These are phyloP conservation scores for Ceratobasidium sp. DNA, from an alignment of 1,284 basidiomycete species.

Conservation along the genomic window DNA sequence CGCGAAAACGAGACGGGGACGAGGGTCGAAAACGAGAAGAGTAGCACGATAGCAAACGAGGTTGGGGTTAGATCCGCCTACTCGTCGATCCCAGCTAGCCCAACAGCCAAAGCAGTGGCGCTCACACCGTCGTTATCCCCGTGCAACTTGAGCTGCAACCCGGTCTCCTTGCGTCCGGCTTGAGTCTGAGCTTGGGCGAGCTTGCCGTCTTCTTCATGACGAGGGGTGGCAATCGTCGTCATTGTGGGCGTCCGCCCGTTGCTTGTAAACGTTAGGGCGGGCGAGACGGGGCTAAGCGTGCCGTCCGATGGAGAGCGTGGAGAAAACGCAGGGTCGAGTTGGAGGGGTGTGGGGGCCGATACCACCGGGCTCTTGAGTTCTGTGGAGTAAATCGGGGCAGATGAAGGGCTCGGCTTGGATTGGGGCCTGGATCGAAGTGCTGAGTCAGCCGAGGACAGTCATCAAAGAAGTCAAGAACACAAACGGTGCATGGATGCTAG, in stretches of 20 bases:
- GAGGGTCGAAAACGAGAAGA: slow-evolving; percentile 1
- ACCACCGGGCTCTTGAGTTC: slow-evolving; percentile 11
- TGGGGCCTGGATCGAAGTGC: neutral
- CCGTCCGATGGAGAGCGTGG: slow-evolving; percentile 25
- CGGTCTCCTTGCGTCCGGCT: neutral
- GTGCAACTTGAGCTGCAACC: slow-evolving; percentile 8
- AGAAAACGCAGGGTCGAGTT: slow-evolving; percentile 26
- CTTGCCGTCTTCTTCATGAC: slow-evolving; percentile 18
- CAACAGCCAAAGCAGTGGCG: slow-evolving; percentile 17
- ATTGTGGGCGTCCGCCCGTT: slow-evolving; percentile 20
- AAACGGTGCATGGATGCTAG: slow-evolving; percentile 24
- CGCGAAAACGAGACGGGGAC: neutral
- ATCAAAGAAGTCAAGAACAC: neutral
- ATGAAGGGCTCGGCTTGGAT: neutral
- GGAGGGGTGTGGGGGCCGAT: neutral
- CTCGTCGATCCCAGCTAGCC: slow-evolving; percentile 29
- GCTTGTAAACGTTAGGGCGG: slow-evolving; percentile 34
- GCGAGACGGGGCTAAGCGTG: slow-evolving; percentile 28
- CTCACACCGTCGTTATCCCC: neutral
- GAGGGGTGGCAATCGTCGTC: slow-evolving; percentile 28
- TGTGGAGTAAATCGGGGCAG: slow-evolving; percentile 23
- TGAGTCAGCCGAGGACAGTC: neutral
- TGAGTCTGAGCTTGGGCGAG: neutral
- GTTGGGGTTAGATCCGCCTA: neutral
- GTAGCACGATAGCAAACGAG: neutral